Evolutionary conservation across 2,329 filamentous ascomycete species (phyloP), one percentile per base, ranked within the genome.

Genomic region (Fusarium sacchari): DNA sequence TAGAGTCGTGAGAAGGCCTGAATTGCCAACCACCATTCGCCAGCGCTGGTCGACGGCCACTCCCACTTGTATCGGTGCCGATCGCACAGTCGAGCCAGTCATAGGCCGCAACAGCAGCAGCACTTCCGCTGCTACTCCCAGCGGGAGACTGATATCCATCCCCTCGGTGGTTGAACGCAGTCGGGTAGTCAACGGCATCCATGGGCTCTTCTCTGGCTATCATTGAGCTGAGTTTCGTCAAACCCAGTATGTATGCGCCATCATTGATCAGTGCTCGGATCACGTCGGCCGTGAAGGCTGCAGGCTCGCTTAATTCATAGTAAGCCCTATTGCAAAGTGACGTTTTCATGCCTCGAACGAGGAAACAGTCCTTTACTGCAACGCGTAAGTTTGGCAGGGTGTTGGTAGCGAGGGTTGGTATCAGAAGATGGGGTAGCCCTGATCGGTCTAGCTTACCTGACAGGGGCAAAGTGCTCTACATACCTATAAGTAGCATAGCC

Each of bases 61-160:
- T 61, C 0, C 71, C 69, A 2, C 65, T 70, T 3, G 69, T 66
- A 36, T 72, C 72, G 8, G 52, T 69, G 2, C 60, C 73, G 70
- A 74, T 42, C 17, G 47, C 50, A 9, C 58, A 47, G 13, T 86
- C 85, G 3, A 86, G 77, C 85, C 84, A 86, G 17, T 81, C 81
- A 39, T 86, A 86, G 1, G 81, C 78, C 3, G 80, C 82, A 6
- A 85, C 69, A 2, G 81, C 80, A 5, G 82, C 82, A 7, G 79
- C 83, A 3, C 80, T 79, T 0, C 83, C 84, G 0, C 81, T 79
- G 1, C 82, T 88, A 0, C 86, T 88, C 1, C 83, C 85, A 1
- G 83, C 84, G 64, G 85, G 81, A 9, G 82, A 80, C 61, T 85
- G 82, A 52, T 87, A 87, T 0, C 85, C 83, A 69, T 88, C 86